A percentile compares a stretch with the other conserved stretches of the same genome.
phyloP scores from a whole-genome alignment of 2,329 filamentous ascomycete species.

The Fusarium fracticaudum region DNA sequence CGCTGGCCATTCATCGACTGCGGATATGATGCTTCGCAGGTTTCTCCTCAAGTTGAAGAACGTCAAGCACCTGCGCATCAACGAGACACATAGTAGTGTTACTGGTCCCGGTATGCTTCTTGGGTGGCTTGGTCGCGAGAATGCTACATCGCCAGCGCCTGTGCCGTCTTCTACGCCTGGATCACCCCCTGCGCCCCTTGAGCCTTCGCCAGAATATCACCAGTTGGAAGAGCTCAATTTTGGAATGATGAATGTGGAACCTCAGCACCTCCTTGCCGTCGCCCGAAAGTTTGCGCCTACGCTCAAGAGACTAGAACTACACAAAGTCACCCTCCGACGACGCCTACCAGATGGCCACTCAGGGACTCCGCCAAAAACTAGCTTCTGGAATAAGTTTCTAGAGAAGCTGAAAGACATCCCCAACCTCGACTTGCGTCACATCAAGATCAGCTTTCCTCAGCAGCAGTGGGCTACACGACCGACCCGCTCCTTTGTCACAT shows the following conservation, averaged over 20 bases:
- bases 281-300: conserved; percentile 55
- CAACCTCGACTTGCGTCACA: conserved; percentile 46
- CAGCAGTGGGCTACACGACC: conserved; percentile 39
- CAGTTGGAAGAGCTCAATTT: conserved; percentile 56
- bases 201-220: conserved; percentile 44
- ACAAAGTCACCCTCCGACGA: conserved; percentile 51
- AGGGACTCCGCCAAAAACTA: conserved; percentile 33
- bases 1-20: neutral
- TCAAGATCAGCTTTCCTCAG: conserved; percentile 45
- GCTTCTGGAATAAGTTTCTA: conserved; percentile 54
- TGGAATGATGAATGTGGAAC: conserved; percentile 49
- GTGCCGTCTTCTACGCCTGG: neutral
- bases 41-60: conserved; percentile 47
- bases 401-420: conserved; percentile 45
- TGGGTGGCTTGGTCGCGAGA: conserved; percentile 49
- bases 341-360: conserved; percentile 8
- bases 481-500: conserved; percentile 1
- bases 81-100: conserved; percentile 41
- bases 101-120: conserved; percentile 46
- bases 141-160: neutral
- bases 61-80: conserved; percentile 63
- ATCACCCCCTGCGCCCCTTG: neutral
- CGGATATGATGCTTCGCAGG: conserved; percentile 31
- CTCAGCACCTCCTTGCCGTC: conserved; percentile 47
- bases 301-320: conserved; percentile 56